A percentile compares a stretch with the other conserved stretches of the same genome.
Evolutionary conservation across 306 rosid species (phyloP).

Genomic region (Oemleria cerasiformis): DNA sequence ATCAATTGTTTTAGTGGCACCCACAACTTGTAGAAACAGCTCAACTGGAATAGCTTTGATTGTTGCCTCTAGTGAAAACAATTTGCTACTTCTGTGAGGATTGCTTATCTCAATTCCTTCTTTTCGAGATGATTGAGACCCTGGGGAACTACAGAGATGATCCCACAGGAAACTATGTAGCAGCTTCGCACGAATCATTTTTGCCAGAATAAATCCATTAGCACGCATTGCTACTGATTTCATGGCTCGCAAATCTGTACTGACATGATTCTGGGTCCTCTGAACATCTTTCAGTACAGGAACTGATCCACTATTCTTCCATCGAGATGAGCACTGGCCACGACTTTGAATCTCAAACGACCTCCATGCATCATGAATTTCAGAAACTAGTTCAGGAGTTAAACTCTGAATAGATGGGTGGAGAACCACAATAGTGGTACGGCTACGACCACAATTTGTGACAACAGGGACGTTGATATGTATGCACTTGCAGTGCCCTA

Average conservation of each 20-base stretch:
- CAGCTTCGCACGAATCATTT: slow-evolving; percentile 90
- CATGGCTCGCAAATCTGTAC: slow-evolving; percentile 40
- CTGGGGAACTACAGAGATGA: slow-evolving; percentile 43
- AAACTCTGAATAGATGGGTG: slow-evolving; percentile 66
- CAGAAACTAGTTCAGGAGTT: slow-evolving; percentile 64
- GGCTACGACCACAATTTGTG: slow-evolving; percentile 55
- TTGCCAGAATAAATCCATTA: slow-evolving; percentile 87
- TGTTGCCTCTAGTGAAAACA: slow-evolving; percentile 64
- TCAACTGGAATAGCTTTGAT: slow-evolving; percentile 77
- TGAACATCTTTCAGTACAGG: slow-evolving; percentile 73
- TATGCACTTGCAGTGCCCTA: slow-evolving; percentile 64
- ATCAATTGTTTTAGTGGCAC: slow-evolving; percentile 59
- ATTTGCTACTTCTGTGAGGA: slow-evolving; percentile 60
- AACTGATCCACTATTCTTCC: slow-evolving; percentile 45
- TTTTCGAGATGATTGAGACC: slow-evolving; percentile 32
- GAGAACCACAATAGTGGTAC: slow-evolving; percentile 51
- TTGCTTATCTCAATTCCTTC: slow-evolving; percentile 34
- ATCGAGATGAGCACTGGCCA: slow-evolving; percentile 46
- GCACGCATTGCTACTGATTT: slow-evolving; percentile 75
- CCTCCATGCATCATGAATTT: slow-evolving; percentile 70
- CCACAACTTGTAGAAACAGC: slow-evolving; percentile 89
- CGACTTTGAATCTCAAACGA: slow-evolving; percentile 64
- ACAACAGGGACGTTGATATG: slow-evolving; percentile 59
- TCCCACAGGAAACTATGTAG: slow-evolving; percentile 87
- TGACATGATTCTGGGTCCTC: slow-evolving; percentile 44